Evolutionary conservation across 2,329 filamentous ascomycete species (phyloP).

Genomic region (Xylariaceae sp.): DNA sequence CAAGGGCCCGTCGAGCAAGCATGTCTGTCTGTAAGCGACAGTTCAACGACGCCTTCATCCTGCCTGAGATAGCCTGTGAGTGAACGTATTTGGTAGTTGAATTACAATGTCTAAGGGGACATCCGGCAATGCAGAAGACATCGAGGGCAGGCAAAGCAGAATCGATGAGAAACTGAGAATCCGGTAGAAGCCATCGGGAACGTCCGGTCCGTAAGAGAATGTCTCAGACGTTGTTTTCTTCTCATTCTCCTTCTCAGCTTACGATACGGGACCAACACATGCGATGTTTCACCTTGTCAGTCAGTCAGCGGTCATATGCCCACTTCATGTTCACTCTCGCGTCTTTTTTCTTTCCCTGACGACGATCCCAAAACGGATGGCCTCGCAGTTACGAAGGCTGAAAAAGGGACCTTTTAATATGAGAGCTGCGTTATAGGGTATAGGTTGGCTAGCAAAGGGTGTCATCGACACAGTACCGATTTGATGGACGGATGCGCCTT

Average conservation of each 20-base stretch:
- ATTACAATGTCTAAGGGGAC: background rate
- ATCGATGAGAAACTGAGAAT: too few species aligned
- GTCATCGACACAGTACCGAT: too few species aligned
- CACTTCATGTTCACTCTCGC: too few species aligned
- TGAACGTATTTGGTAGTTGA: background rate
- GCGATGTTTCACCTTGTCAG: background rate
- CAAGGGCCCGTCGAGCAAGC: background rate
- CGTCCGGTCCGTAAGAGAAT: background rate
- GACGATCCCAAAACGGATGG: too few species aligned
- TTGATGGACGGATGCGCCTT: too few species aligned
- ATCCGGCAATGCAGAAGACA: too few species aligned
- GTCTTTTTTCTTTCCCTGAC: too few species aligned
- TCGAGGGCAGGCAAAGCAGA: background rate
- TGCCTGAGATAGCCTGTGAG: background rate
- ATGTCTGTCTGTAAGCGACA: background rate
- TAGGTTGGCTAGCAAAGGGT: too few species aligned
- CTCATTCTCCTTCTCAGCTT: background rate
- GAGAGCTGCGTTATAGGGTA: too few species aligned
- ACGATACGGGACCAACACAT: background rate
- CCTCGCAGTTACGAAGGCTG: too few species aligned
- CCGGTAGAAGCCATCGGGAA: background rate
- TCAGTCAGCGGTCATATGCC: too few species aligned
- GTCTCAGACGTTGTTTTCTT: background rate
- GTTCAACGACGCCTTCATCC: background rate
- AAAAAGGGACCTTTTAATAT: too few species aligned